These are phyloP conservation scores for Diaporthe sp. DNA, from an alignment of 2,329 filamentous ascomycete species.

Conservation along the genomic window DNA sequence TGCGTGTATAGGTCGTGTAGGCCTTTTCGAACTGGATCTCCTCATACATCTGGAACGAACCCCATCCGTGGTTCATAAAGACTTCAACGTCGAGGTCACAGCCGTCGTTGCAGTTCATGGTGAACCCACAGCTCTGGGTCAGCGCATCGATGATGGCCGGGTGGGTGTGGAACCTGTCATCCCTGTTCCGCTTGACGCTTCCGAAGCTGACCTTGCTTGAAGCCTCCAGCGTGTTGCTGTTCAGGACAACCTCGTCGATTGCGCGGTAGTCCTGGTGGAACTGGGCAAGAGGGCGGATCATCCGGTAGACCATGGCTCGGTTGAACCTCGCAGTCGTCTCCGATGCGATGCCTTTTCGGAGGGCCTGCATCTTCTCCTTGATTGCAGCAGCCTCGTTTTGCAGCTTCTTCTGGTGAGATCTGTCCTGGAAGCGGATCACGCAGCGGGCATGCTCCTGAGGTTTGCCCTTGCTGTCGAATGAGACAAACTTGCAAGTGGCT, in stretches of 20 bases:
- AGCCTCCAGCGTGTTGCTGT: constrained; percentile 59
- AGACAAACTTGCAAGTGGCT: constrained; percentile 72
- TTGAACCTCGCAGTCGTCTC: constrained; percentile 80
- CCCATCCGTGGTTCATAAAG: constrained; percentile 73
- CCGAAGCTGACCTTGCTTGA: constrained; percentile 56
- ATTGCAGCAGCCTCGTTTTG: constrained; percentile 59
- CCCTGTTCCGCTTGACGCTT: constrained; percentile 58
- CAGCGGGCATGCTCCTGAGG: constrained; percentile 75
- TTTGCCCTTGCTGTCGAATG: constrained; percentile 71
- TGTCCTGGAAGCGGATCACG: constrained; percentile 62
- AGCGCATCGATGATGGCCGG: constrained; percentile 72
- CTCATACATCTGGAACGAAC: constrained; percentile 64
- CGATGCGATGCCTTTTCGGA: constrained; percentile 71
- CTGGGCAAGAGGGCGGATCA: constrained; percentile 68
- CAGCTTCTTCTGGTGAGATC: not conserved
- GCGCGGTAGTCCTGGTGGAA: constrained; percentile 68
- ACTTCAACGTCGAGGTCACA: constrained; percentile 67
- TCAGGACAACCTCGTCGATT: constrained; percentile 70
- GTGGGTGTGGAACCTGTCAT: constrained; percentile 66
- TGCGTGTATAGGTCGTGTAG: constrained; percentile 69
- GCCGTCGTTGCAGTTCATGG: constrained; percentile 70
- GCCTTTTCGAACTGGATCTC: constrained; percentile 59
- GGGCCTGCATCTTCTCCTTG: constrained; percentile 69
- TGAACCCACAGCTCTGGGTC: constrained; percentile 71
- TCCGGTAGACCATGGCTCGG: constrained; percentile 83